Base-by-base conservation (phyloP, 2,329 filamentous ascomycete species). In the Talaromyces sp. region DNA sequence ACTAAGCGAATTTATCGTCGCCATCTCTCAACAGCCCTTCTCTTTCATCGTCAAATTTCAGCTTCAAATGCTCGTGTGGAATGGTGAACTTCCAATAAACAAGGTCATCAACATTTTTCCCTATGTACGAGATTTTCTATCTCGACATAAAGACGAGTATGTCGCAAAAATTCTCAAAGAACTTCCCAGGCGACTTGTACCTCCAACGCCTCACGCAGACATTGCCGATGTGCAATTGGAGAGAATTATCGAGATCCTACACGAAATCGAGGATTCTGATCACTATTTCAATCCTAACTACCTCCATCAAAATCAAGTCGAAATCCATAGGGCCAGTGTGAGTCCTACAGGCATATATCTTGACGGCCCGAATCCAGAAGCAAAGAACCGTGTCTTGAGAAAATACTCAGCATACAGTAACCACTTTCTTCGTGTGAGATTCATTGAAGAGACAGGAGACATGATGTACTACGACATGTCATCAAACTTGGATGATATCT, bases 21-120 rank as follows among this genome's bases (percentile, higher is more conserved):
- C 15, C 2, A 39, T 65, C 5, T 22, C 47, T 2, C 22, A n/a
- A 8, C 36, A 60, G 8, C 71, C 64, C 1, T 66, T 85, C 61
- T 75, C 83, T 5, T 90, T 86, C 64, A 70, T 74, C 0, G 68
- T 87, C 0, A 77, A 84, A 6, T 89, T 86, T 67, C 87, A 90
- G 65, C 75, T 90, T 5, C 82, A 88, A 57, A 82, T 81, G 17
- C 73, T 93, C 5, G 84, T 86, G 0, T 79, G 81, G 67, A 89
- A 89, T 65, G 85, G 84, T 25, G 85, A 83, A 59, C 77, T 92
- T 1, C 77, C 84, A 13, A 88, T 89, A 0, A 66, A 69, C 0
- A 82, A 75, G 1, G 84, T 86, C 0, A 54, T 77, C 0, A 63
- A 69, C 1, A 68, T 91, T 5, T 70, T 86, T 1, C 69, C 74